A percentile compares a stretch with the other conserved stretches of the same genome.
Evolutionary conservation across 768 basidiomycete genomes (phyloP).

Genomic region (Candolleomyces efflorescens): DNA sequence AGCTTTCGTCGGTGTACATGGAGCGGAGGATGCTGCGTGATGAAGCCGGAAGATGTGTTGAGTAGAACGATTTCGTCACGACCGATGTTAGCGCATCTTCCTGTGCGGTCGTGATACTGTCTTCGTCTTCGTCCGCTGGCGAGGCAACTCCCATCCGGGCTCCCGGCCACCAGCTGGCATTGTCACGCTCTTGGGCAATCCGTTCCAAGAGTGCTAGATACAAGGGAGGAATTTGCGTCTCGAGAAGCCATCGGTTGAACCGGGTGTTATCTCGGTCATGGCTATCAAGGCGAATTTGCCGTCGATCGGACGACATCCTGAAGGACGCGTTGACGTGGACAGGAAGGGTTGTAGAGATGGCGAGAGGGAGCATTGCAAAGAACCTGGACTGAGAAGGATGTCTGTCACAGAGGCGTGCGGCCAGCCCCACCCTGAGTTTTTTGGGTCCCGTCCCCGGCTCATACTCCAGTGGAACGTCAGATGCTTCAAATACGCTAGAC

Average conservation of each 20-base stretch:
- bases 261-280: conserved; percentile 26
- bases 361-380: conserved; percentile 42
- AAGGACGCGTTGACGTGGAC: conserved; percentile 46
- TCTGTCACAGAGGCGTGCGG: conserved; percentile 17
- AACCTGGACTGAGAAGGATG: conserved; percentile 18
- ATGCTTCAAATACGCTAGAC: conserved; percentile 8
- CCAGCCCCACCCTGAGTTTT: conserved; percentile 23
- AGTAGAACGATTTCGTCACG: neutral
- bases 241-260: conserved; percentile 42
- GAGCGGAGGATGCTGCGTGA: neutral
- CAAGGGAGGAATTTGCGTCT: conserved; percentile 29
- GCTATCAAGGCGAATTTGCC: conserved; percentile 38
- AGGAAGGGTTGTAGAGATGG: conserved; percentile 35
- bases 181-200: conserved; percentile 12
- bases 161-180: conserved; percentile 34
- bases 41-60: neutral
- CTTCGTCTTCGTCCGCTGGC: conserved; percentile 8
- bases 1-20: neutral
- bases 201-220: conserved; percentile 36
- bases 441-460: neutral
- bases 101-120: neutral
- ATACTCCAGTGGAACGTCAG: conserved; percentile 3
- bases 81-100: neutral
- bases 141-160: neutral
- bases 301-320: conserved; percentile 41